phyloP scores from a whole-genome alignment of 2,329 filamentous ascomycete species.

The Raffaelea deltoideospora region DNA sequence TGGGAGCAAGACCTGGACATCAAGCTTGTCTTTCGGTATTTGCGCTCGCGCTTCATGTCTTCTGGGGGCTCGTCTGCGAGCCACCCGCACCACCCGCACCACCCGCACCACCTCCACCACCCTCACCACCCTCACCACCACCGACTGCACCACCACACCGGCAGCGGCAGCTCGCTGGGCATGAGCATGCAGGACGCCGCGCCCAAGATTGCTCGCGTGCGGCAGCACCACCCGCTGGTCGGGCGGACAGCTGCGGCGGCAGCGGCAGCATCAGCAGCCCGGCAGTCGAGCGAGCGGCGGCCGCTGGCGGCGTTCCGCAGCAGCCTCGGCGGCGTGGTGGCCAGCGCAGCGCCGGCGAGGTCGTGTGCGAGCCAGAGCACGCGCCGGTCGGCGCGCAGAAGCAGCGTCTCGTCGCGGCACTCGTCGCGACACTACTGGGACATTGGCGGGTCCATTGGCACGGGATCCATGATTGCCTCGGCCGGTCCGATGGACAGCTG shows the following conservation, averaged over 20 bases:
- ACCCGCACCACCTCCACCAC: background rate
- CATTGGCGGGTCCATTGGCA: slow-evolving; percentile 65
- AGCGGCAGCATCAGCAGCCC: too few species aligned
- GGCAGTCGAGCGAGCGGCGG: slow-evolving; percentile 26
- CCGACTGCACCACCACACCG: background rate
- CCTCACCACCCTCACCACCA: background rate
- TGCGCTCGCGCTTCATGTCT: slow-evolving; percentile 58
- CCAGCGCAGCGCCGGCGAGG: slow-evolving; percentile 27
- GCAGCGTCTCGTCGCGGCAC: slow-evolving; percentile 59
- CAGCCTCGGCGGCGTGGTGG: too few species aligned
- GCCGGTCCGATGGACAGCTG: slow-evolving; percentile 59
- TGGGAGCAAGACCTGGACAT: slow-evolving; percentile 92
- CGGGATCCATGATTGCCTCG: slow-evolving; percentile 53
- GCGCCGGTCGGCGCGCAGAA: slow-evolving; percentile 52
- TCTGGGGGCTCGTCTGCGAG: slow-evolving; percentile 16
- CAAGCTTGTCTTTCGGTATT: slow-evolving; percentile 79
- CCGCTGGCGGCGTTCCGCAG: slow-evolving; percentile 31
- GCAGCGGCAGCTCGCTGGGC: slow-evolving; percentile 12
- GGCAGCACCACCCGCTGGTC: slow-evolving; percentile 79
- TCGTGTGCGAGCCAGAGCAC: slow-evolving; percentile 85
- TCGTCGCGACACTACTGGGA: slow-evolving; percentile 88
- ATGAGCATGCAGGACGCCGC: slow-evolving; percentile 45
- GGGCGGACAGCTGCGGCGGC: slow-evolving; percentile 32
- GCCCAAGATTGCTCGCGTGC: slow-evolving; percentile 67
- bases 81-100: slow-evolving; percentile 2